Conservation (phyloP, 768 basidiomycete genomes). For the Leucocoprinus sp. region DNA sequence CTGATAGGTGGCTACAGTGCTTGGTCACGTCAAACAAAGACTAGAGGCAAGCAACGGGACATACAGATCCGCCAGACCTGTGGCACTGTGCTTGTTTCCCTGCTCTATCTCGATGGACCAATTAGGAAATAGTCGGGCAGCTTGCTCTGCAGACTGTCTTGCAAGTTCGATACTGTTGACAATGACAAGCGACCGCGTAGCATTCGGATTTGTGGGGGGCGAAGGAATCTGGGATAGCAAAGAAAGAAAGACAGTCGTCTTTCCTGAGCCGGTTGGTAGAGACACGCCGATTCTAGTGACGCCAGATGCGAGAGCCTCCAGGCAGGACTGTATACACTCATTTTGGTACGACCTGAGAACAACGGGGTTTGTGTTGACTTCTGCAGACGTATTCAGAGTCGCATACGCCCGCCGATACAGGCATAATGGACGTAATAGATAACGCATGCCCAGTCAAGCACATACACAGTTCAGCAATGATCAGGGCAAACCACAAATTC, state of each 20-base stretch:
- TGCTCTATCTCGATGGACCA: slow-evolving; percentile 92
- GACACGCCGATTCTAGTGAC: slow-evolving; percentile 74
- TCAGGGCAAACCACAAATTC: no score
- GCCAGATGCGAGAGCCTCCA: slow-evolving; percentile 61
- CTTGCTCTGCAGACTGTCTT: slow-evolving; percentile 73
- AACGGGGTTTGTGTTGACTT: slow-evolving; percentile 17
- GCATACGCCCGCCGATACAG: background rate
- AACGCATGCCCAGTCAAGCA: slow-evolving; percentile 1
- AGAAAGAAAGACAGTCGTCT: slow-evolving; percentile 88
- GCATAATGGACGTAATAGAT: background rate
- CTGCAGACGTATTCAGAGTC: background rate
- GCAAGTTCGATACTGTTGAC: slow-evolving; percentile 90
- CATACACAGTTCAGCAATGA: background rate
- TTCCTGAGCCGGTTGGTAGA: slow-evolving; percentile 77
- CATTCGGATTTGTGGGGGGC: slow-evolving; percentile 32
- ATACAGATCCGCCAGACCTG: slow-evolving; percentile 81
- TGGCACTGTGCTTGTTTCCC: slow-evolving; percentile 62
- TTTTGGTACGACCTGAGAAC: slow-evolving; percentile 84
- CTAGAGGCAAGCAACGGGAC: slow-evolving; percentile 17
- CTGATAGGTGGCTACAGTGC: slow-evolving; percentile 87
- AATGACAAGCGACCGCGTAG: slow-evolving; percentile 64
- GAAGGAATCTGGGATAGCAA: slow-evolving; percentile 60
- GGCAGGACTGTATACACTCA: slow-evolving; percentile 68
- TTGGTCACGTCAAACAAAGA: slow-evolving; percentile 18
- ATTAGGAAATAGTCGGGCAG: slow-evolving; percentile 53